Evolutionary conservation across 164 flowering plant species (phyloP).

Genomic region (Akebia trifoliata): DNA sequence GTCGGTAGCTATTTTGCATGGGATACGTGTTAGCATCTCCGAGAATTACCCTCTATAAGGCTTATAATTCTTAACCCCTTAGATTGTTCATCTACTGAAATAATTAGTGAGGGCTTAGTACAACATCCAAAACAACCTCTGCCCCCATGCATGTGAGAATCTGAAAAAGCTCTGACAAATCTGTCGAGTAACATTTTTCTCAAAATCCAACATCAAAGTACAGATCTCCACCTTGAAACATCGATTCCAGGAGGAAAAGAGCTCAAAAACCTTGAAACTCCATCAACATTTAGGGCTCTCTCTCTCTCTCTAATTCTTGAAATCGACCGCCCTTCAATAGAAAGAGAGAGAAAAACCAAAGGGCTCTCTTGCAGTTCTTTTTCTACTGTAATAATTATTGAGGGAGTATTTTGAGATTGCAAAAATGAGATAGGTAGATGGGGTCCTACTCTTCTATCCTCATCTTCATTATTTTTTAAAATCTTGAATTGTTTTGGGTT

Average conservation of each 20-base stretch:
- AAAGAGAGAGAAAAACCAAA: slow-evolving; percentile 2
- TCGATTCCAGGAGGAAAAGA: slow-evolving; percentile 8
- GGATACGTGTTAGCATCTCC: no score
- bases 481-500: no score
- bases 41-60: no score
- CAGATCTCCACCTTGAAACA: slow-evolving; percentile 3
- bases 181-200: slow-evolving; percentile 24
- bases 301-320: neutral
- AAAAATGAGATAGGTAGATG: no score
- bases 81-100: slow-evolving; percentile 68
- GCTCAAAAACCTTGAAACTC: neutral
- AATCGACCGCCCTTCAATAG: slow-evolving; percentile 2
- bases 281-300: neutral
- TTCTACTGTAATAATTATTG: no score
- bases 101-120: slow-evolving; percentile 46
- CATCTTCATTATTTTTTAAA: no score
- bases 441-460: no score
- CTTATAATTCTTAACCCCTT: slow-evolving; percentile 59
- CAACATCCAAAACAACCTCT: slow-evolving; percentile 88
- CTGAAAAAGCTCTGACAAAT: slow-evolving; percentile 42
- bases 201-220: slow-evolving; percentile 3
- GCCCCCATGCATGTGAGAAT: slow-evolving; percentile 65
- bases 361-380: slow-evolving; percentile 4
- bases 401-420: no score
- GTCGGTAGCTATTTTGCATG: no score